These are phyloP conservation scores for Trichophyton mentagrophytes DNA, from an alignment of 2,329 filamentous ascomycete genomes.

Conservation along the genomic window DNA sequence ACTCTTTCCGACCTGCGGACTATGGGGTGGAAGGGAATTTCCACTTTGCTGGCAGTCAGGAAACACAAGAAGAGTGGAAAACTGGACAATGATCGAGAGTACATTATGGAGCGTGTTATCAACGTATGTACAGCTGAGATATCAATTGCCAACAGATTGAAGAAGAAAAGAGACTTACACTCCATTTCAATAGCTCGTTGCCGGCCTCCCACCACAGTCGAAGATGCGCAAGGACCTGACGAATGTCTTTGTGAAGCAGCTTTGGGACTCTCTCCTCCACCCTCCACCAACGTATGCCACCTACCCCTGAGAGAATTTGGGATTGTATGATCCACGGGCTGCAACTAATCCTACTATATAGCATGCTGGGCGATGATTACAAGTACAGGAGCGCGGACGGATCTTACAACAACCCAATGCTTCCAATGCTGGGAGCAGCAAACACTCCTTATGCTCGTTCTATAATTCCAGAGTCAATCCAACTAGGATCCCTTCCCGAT, in stretches of 20 bases:
- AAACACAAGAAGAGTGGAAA: conserved; percentile 51
- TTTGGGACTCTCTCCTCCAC: conserved; percentile 62
- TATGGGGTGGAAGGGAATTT: conserved; percentile 46
- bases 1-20: conserved; percentile 47
- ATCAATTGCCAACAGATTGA: background rate
- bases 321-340: background rate
- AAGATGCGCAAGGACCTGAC: conserved; percentile 51
- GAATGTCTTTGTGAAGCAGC: conserved; percentile 52
- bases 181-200: conserved; percentile 42
- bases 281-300: conserved; percentile 51
- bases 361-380: conserved; percentile 22
- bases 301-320: conserved; percentile 16
- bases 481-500: conserved; percentile 17
- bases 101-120: conserved; percentile 63
- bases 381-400: conserved; percentile 24
- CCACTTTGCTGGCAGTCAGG: conserved; percentile 50
- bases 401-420: conserved; percentile 16
- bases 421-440: conserved; percentile 19
- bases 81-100: conserved; percentile 60
- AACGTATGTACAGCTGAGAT: conserved; percentile 26
- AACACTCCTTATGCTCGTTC: conserved; percentile 19
- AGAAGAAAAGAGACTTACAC: background rate
- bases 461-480: conserved; percentile 12
- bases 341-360: conserved; percentile 18
- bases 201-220: conserved; percentile 50